Conservation (phyloP, 2,329 filamentous ascomycete genomes). For the Xenosphaeropsis pyriputrescens region DNA sequence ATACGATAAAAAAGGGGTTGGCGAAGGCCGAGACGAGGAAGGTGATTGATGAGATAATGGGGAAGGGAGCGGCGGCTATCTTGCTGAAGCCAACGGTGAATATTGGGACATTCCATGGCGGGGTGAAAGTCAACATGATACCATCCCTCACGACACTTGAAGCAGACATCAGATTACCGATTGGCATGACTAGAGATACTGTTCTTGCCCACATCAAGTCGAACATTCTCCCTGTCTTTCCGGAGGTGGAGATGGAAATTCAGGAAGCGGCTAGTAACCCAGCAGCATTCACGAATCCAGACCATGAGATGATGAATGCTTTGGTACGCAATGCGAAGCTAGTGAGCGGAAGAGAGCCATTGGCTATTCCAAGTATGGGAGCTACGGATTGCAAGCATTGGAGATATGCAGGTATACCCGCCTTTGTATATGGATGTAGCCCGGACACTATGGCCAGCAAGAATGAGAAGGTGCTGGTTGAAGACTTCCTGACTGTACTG, state of each 20-base stretch:
- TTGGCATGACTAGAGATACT: conserved; percentile 18
- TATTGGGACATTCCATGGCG: conserved; percentile 24
- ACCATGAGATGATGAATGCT: conserved; percentile 18
- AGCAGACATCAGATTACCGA: conserved; percentile 23
- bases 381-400: conserved; percentile 26
- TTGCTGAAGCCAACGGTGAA: conserved; percentile 22
- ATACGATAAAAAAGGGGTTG: conserved; percentile 15
- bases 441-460: conserved; percentile 14
- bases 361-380: conserved; percentile 21
- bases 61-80: conserved; percentile 18
- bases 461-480: conserved; percentile 13
- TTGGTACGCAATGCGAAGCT: conserved; percentile 15
- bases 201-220: conserved; percentile 16
- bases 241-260: conserved; percentile 14
- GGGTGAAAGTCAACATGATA: conserved; percentile 26
- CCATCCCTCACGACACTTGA: conserved; percentile 22
- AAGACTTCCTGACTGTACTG: conserved; percentile 17
- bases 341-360: conserved; percentile 12
- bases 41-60: conserved; percentile 21
- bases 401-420: conserved; percentile 20
- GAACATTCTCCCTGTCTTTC: conserved; percentile 12
- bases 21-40: conserved; percentile 14
- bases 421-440: conserved; percentile 20
- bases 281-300: conserved; percentile 15
- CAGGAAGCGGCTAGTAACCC: conserved; percentile 21